Evolutionary conservation across 148 eudicot genomes (phyloP).

Genomic region (Pharnaceum exiguum): DNA sequence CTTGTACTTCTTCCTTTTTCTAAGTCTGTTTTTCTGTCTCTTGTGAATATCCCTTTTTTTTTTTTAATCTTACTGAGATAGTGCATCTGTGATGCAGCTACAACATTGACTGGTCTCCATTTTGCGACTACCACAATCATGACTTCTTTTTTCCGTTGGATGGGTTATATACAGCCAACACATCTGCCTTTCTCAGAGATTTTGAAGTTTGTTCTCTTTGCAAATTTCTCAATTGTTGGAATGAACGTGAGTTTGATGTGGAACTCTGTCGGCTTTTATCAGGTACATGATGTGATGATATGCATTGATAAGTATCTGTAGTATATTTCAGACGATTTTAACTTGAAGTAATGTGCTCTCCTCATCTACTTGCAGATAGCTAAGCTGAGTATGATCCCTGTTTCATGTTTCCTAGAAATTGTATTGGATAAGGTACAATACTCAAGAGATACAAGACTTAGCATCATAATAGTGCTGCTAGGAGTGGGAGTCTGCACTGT

Average conservation of each 20-base stretch:
- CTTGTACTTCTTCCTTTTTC: not conserved
- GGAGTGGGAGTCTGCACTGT: constrained; percentile 78
- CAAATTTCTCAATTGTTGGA: constrained; percentile 80
- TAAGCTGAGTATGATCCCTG: constrained; percentile 75
- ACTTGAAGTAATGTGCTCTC: not conserved
- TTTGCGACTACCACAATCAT: constrained; percentile 66
- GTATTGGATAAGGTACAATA: constrained; percentile 53
- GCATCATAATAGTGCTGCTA: constrained; percentile 51
- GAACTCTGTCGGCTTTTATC: constrained; percentile 86
- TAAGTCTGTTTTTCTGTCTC: not conserved
- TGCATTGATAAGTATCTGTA: not conserved
- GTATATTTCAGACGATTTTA: not conserved
- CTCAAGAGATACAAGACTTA: constrained; percentile 68
- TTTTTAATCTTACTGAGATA: no score
- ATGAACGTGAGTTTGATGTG: constrained; percentile 87
- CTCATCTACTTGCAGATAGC: constrained; percentile 51
- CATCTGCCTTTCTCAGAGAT: constrained; percentile 53
- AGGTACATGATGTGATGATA: constrained; percentile 29
- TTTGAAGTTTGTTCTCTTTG: constrained; percentile 61
- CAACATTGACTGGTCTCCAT: constrained; percentile 79
- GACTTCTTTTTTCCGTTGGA: constrained; percentile 47
- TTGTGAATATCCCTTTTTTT: not conserved
- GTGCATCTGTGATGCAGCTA: constrained; percentile 58
- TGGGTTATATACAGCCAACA: constrained; percentile 60
- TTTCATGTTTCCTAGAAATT: constrained; percentile 62